phyloP scores from a whole-genome alignment of 177 flowering plant genomes.

The Vitis hybrid region DNA sequence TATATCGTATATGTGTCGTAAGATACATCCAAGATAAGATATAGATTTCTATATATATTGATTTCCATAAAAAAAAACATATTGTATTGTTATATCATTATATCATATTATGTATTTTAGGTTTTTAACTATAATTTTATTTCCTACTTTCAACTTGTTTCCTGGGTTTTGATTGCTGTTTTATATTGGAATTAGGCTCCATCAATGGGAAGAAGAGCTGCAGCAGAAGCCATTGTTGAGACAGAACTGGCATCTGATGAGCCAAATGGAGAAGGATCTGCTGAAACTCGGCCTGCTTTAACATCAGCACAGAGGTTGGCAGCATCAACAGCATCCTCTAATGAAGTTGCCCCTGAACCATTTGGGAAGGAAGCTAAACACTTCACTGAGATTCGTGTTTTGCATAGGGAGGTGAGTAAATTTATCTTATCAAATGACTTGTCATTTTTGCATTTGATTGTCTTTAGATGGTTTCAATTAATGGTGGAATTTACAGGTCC shows the following conservation, averaged over 20 bases:
- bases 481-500: conserved; percentile 54
- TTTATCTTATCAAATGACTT: background rate
- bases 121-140: too few species aligned
- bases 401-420: conserved; percentile 74
- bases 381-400: conserved; percentile 76
- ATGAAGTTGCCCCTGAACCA: conserved; percentile 65
- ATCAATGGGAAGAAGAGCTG: conserved; percentile 73
- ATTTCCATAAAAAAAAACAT: too few species aligned
- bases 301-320: conserved; percentile 92
- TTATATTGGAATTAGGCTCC: conserved; percentile 48
- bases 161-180: background rate
- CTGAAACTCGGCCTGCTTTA: conserved; percentile 55
- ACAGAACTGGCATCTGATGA: conserved; percentile 42
- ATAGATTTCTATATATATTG: too few species aligned
- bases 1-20: too few species aligned
- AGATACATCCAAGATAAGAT: too few species aligned
- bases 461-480: conserved; percentile 17
- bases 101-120: too few species aligned
- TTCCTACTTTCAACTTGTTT: background rate
- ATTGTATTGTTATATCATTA: background rate
- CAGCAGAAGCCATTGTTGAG: conserved; percentile 40
- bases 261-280: conserved; percentile 62
- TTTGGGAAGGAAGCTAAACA: conserved; percentile 88
- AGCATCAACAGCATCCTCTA: conserved; percentile 43
- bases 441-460: background rate